Base-by-base conservation (phyloP, 73 alveolate species). In the Chromera velia region DNA sequence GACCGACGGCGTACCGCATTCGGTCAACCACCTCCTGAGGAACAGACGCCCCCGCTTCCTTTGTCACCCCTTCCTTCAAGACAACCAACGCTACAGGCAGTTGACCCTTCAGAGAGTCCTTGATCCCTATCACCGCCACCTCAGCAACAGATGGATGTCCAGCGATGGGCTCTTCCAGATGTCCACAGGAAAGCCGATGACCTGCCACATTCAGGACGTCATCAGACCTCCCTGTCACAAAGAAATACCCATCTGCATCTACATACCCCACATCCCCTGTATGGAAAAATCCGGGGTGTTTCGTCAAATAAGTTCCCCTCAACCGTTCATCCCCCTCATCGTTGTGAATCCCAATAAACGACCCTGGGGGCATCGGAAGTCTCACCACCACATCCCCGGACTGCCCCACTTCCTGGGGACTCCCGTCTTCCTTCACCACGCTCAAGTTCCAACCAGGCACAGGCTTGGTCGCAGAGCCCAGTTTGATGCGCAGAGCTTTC, bases 291-390 rank as follows among this genome's bases (percentile, higher is more conserved):
- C 97, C 96, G 28, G 96, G 95, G 77, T 95, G 81, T 70, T 91
- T 97, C 4, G 95, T 77, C 74, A 97, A 78, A 82, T n/a, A n/a
- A 94, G 94, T 75, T 91, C 81, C n/a, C 88, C 87, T 76, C 94
- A 96, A 0, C n/a, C n/a, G n/a, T n/a, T n/a, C n/a, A n/a, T 96
- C 98, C 72, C 93, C 93, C 74, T 96, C 98, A 82, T 91, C 93
- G 66, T 91, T 89, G 91, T 90, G 94, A 31, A 96, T 85, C 30
- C 98, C 90, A 72, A 86, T 80, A 98, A 96, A 93, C 82, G 94
- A 96, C 0, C 97, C 93, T 24, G 99, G 99, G 67, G 99, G 98
- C 91, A 93, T 81, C 31, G 99, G 99, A 33, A 95, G 90, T 85
- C 90, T 87, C 46, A 93, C 89, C 49, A 93, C 90, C 27, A 96